Evolutionary conservation across 371 early-diverging fungal genomes (phyloP).

Genomic region (Phascolomyces articulosus): DNA sequence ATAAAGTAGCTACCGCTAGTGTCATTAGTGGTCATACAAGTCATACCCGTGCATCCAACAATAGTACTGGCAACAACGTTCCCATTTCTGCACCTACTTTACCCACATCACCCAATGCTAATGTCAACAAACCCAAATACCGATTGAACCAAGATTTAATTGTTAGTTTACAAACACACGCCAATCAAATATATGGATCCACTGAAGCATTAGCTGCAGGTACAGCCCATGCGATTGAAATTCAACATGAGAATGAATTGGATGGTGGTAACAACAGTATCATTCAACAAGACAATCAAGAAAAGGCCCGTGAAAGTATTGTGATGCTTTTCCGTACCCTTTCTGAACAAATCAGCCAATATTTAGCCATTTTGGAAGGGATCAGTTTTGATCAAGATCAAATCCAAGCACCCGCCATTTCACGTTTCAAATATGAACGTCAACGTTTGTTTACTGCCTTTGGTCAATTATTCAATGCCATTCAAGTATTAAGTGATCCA

Average conservation of each 20-base stretch:
- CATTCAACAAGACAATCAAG: conserved; percentile 1
- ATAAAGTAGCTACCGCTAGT: not conserved
- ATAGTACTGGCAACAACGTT: not conserved
- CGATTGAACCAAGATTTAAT: conserved; percentile 38
- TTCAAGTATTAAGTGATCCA: conserved; percentile 63
- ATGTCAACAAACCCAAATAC: conserved; percentile 10
- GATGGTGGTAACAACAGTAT: conserved; percentile 2
- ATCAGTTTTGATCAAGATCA: conserved; percentile 19
- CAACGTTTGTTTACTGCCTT: conserved; percentile 66
- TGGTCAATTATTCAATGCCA: conserved; percentile 66
- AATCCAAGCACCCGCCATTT: conserved; percentile 21
- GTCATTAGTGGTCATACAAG: not conserved
- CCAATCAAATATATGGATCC: conserved; percentile 36
- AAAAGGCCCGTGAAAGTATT: conserved; percentile 26
- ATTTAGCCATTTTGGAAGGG: conserved; percentile 31
- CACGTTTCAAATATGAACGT: conserved; percentile 57
- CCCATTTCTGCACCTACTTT: not conserved
- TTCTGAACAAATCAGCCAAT: conserved; percentile 39
- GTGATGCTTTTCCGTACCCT: conserved; percentile 42
- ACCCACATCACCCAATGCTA: not conserved
- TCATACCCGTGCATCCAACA: not conserved
- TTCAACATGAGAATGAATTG: conserved; percentile 16
- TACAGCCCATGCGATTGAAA: conserved; percentile 10
- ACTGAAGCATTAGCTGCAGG: conserved; percentile 24
- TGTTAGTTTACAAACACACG: conserved; percentile 34